Evolutionary conservation across 495 filamentous ascomycete genomes (phyloP), one percentile per base, ranked within the genome.

Genomic region (Annulohypoxylon nitens): DNA sequence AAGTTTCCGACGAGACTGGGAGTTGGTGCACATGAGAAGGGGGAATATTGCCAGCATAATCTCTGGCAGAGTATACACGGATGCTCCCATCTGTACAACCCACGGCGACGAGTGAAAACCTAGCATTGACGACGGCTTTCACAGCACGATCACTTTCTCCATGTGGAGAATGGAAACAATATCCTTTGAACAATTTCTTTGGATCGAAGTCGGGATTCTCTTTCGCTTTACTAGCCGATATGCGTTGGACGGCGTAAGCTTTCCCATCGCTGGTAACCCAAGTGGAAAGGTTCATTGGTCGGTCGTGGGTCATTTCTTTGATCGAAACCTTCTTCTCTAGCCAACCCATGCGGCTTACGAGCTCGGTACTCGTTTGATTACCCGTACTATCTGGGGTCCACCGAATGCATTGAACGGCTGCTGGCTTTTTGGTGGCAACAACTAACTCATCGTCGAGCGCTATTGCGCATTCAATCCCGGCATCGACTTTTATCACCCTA

Each of bases 401-500:
- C 65, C 92, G 88, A 68, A 99, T 98, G 78, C 94, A 98, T 78
- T 99, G 97, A 11, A 98, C 90, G 34, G 97, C 97, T 1, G 94
- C 91, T 1, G 97, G 97, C 78, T 95, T 97, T 70, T 92, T 86
- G 3, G 97, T 99, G 8, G 96, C 94, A 45, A 99, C 95, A 41
- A 99, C 86, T 34, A 99, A 86, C 80, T 98, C 97, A 36, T 96
- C 92, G 72, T 98, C 97, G 41, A 98, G 85, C 2, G 97, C 95
- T 54, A 98, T 80, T n/a, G 91, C 93, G 72, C 84, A 87, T 73
- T 89, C 89, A 70, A 99, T 97, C 1, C 97, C 97, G 8, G 97
- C 97, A 80, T 99, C 96, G 20, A 99, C 93, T 81, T 97, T 97
- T 66, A 99, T 98, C 23, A 97, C 95, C 93, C 98, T 98, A 59